A percentile compares a stretch with the other conserved stretches of the same genome.
Evolutionary conservation across 2,329 filamentous ascomycete species (phyloP).

Genomic region (Phialophora chinensis): DNA sequence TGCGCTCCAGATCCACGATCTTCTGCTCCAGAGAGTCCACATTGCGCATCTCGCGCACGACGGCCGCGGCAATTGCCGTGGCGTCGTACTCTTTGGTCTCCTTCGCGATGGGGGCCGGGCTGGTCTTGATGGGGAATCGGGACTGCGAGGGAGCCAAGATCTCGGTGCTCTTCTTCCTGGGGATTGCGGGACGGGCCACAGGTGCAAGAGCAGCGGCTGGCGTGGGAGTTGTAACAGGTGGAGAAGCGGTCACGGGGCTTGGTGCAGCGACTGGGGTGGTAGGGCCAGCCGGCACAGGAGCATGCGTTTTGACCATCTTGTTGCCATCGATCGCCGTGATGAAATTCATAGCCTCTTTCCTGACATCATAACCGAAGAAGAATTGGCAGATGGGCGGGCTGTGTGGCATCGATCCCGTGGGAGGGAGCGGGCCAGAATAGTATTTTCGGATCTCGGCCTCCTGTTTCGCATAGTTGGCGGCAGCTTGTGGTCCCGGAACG

Average conservation of each 20-base stretch:
- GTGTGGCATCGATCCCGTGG: slow-evolving; percentile 37
- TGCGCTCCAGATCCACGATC: slow-evolving; percentile 25
- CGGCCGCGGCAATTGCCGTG: not conserved
- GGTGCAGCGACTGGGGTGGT: not conserved
- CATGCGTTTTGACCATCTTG: not conserved
- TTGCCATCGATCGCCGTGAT: slow-evolving; percentile 25
- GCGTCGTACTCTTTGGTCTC: not conserved
- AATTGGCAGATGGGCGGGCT: slow-evolving; percentile 38
- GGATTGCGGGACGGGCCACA: not conserved
- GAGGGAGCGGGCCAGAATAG: slow-evolving; percentile 39
- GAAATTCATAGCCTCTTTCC: slow-evolving; percentile 31
- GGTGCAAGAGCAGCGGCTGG: slow-evolving; percentile 4
- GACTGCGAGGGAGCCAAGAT: not conserved
- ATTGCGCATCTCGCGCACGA: slow-evolving; percentile 1
- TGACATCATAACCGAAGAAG: slow-evolving; percentile 40
- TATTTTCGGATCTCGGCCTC: slow-evolving; percentile 38
- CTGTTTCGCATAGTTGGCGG: slow-evolving; percentile 37
- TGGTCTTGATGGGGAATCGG: not conserved
- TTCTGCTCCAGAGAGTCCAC: slow-evolving; percentile 20
- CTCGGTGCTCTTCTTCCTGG: slow-evolving; percentile 6
- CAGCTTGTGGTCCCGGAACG: slow-evolving; percentile 37
- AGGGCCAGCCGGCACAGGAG: not conserved
- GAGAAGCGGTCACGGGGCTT: not conserved
- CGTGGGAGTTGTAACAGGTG: not conserved
- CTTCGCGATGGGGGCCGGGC: not conserved